phyloP scores from a whole-genome alignment of 2,329 filamentous ascomycete species.

The Trichophyton mentagrophytes region DNA sequence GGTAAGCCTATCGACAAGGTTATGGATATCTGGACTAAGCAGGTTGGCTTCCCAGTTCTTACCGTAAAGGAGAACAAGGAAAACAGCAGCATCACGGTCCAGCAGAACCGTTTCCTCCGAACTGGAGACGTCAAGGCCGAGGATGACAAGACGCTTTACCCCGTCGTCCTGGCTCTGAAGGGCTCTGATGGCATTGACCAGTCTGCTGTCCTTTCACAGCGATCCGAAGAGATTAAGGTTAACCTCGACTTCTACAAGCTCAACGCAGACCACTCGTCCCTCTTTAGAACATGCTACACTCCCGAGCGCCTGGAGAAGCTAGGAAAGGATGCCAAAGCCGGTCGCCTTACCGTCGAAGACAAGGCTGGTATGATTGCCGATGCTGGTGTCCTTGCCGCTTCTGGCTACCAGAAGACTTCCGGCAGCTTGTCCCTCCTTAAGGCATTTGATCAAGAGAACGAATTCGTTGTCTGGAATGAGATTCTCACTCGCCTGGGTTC shows the following conservation, averaged over 20 bases:
- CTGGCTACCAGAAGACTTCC: conserved; percentile 88
- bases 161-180: conserved; percentile 75
- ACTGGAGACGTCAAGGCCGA: conserved; percentile 89
- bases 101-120: conserved; percentile 88
- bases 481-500: conserved; percentile 64
- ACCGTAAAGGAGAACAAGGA: conserved; percentile 65
- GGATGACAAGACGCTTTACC: conserved; percentile 77
- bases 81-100: conserved; percentile 64
- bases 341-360: conserved; percentile 74
- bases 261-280: conserved; percentile 84
- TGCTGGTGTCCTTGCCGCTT: conserved; percentile 74
- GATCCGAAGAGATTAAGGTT: conserved; percentile 66
- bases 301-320: conserved; percentile 76
- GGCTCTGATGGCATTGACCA: conserved; percentile 66
- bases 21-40: conserved; percentile 95
- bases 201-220: conserved; percentile 55
- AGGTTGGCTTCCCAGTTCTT: conserved; percentile 85
- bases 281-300: conserved; percentile 82
- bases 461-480: conserved; percentile 93
- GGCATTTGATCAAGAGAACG: conserved; percentile 65
- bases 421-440: conserved; percentile 75
- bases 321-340: conserved; percentile 69
- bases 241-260: conserved; percentile 88
- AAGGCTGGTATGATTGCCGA: conserved; percentile 91
- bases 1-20: conserved; percentile 82